phyloP scores from a whole-genome alignment of 805 yeast species.

The Ogataea ganodermae region DNA sequence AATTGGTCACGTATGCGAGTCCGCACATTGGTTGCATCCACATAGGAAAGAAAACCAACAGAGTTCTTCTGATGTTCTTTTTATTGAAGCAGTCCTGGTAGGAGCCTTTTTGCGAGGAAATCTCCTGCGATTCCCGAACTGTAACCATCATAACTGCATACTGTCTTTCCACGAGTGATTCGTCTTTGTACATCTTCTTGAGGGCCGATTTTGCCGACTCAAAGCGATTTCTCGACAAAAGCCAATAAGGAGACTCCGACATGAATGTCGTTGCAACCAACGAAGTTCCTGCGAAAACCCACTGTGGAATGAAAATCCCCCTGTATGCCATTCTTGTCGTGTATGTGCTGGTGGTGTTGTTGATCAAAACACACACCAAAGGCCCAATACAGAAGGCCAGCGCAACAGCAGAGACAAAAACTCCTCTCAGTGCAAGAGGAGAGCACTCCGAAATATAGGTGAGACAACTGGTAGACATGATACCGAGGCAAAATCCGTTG shows the following conservation, averaged over 20 bases:
- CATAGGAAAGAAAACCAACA: constrained; percentile 40
- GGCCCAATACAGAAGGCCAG: constrained; percentile 36
- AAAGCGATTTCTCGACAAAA: constrained; percentile 37
- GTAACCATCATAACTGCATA: constrained; percentile 37
- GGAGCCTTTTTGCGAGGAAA: constrained; percentile 28
- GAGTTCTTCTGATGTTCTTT: constrained; percentile 47
- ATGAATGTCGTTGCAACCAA: constrained; percentile 7
- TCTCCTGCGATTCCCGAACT: constrained; percentile 29
- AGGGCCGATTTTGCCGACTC: constrained; percentile 41
- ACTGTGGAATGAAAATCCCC: constrained; percentile 24
- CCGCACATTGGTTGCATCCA: constrained; percentile 49
- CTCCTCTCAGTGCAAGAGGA: constrained; percentile 51
- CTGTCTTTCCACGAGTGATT: constrained; percentile 36
- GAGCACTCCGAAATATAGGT: constrained; percentile 49
- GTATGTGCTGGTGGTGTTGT: constrained; percentile 13
- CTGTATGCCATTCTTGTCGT: constrained; percentile 23
- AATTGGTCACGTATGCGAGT: constrained; percentile 46
- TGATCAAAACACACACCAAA: constrained; percentile 13
- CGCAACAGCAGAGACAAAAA: constrained; percentile 40
- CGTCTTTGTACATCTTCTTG: constrained; percentile 27
- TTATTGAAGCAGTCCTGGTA: constrained; percentile 47
- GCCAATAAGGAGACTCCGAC: constrained; percentile 28
- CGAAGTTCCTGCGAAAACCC: constrained; percentile 18
- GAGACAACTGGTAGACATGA: constrained; percentile 40
- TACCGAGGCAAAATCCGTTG: constrained; percentile 47